Conservation (phyloP, 2,329 filamentous ascomycete species). For the Talaromyces verruculosus region DNA sequence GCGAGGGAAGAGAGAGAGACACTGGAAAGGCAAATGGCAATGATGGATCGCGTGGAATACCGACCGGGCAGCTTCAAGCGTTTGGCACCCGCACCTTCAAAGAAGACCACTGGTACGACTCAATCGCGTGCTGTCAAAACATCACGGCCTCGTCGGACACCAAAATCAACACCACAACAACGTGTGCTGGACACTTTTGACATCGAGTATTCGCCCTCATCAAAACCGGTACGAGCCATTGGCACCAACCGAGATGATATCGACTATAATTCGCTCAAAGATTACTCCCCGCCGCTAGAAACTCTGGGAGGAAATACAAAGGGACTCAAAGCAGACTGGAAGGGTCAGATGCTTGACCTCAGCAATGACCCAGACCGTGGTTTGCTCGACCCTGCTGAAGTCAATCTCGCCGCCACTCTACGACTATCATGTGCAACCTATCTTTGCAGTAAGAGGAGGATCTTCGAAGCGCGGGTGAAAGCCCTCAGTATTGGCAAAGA, state of each 20-base stretch:
- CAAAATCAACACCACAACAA: constrained; percentile 43
- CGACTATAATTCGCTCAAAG: constrained; percentile 69
- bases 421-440: constrained; percentile 85
- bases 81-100: constrained; percentile 42
- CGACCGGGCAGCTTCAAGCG: constrained; percentile 39
- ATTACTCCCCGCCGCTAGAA: constrained; percentile 69
- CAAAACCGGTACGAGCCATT: constrained; percentile 46
- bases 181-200: constrained; percentile 42
- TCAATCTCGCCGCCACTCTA: constrained; percentile 72
- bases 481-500: constrained; percentile 69
- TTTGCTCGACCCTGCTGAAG: constrained; percentile 75
- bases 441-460: constrained; percentile 86
- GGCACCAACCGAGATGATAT: constrained; percentile 75
- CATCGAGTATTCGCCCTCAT: constrained; percentile 33
- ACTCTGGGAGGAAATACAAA: constrained; percentile 67
- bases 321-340: constrained; percentile 82
- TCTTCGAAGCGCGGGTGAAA: constrained; percentile 75
- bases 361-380: constrained; percentile 67
- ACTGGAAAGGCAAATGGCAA: constrained; percentile 41
- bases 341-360: constrained; percentile 75
- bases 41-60: constrained; percentile 40
- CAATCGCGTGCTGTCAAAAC: constrained; percentile 34
- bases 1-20: constrained; percentile 44
- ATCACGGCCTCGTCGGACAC: constrained; percentile 40
- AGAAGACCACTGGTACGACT: constrained; percentile 27